Evolutionary conservation across 75 land plant species (phyloP), one percentile per base, ranked within the genome.

Genomic region (Selaginella tamariscina): DNA sequence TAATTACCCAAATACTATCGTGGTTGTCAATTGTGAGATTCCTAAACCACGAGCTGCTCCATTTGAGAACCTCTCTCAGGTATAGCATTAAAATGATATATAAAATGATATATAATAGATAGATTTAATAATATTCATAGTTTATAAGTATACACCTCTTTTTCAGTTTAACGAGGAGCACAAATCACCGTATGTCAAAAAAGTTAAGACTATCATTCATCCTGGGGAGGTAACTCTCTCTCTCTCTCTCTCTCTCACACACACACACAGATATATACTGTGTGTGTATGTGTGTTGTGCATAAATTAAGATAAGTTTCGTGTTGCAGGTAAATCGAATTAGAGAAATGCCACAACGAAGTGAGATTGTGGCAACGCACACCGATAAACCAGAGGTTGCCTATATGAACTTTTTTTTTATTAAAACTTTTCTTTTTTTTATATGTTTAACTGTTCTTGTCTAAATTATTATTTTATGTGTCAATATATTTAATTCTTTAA

Each of bases 221-320:
- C 99, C 99, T 65, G 99, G 99, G 56, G 99, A 95, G 96, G 99
- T 90, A n/a, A n/a, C n/a, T n/a, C n/a, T n/a, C n/a, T n/a, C n/a
- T n/a, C n/a, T n/a, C n/a, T n/a, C n/a, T n/a, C n/a, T n/a, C n/a
- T n/a, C n/a, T n/a, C n/a, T n/a, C n/a, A n/a, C n/a, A n/a, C n/a
- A n/a, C n/a, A n/a, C n/a, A n/a, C n/a, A n/a, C n/a, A n/a, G n/a
- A n/a, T n/a, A n/a, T n/a, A n/a, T n/a, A n/a, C n/a, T n/a, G n/a
- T n/a, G n/a, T n/a, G n/a, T n/a, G n/a, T n/a, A n/a, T n/a, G n/a
- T n/a, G n/a, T n/a, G n/a, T n/a, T n/a, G n/a, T n/a, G n/a, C n/a
- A n/a, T n/a, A n/a, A n/a, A n/a, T n/a, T n/a, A n/a, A n/a, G n/a
- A n/a, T 39, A 5, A 15, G 56, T 60, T 30, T 32, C 8, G 24